Evolutionary conservation across 495 filamentous ascomycete genomes (phyloP).

Genomic region (Melanomma pulvis-pyrius): DNA sequence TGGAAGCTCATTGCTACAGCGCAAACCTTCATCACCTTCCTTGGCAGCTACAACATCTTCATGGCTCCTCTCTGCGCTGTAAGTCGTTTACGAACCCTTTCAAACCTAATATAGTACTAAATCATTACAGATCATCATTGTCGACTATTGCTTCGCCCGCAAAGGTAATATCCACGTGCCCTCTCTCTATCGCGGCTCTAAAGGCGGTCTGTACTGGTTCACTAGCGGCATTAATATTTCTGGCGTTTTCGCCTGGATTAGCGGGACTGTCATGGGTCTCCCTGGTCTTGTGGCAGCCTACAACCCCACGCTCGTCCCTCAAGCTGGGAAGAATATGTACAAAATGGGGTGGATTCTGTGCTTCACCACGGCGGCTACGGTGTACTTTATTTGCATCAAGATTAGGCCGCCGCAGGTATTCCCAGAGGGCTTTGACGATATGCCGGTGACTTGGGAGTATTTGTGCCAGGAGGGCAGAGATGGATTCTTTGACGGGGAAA

Average conservation of each 20-base stretch:
- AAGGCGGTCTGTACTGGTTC: slow-evolving; percentile 18
- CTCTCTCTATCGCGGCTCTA: slow-evolving; percentile 36
- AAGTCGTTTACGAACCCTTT: not conserved
- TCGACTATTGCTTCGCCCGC: slow-evolving; percentile 45
- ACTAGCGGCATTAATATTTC: slow-evolving; percentile 1
- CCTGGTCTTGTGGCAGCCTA: slow-evolving; percentile 20
- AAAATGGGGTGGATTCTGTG: slow-evolving; percentile 20
- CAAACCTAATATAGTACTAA: not conserved
- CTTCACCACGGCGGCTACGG: slow-evolving; percentile 4
- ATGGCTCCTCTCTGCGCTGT: slow-evolving; percentile 36
- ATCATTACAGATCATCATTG: slow-evolving; percentile 32
- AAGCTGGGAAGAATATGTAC: slow-evolving; percentile 23
- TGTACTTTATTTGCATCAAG: slow-evolving; percentile 16
- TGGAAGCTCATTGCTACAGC: slow-evolving; percentile 46
- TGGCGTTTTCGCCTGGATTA: slow-evolving; percentile 13
- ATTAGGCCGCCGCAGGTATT: slow-evolving; percentile 12
- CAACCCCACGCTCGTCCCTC: slow-evolving; percentile 15
- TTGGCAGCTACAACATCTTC: slow-evolving; percentile 46
- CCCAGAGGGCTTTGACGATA: slow-evolving; percentile 3
- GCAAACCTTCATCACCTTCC: slow-evolving; percentile 44
- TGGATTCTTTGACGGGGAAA: slow-evolving; percentile 23
- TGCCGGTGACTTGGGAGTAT: slow-evolving; percentile 12
- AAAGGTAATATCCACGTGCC: slow-evolving; percentile 42
- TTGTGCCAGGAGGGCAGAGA: slow-evolving; percentile 14
- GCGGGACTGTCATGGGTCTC: slow-evolving; percentile 17